A percentile compares a stretch with the other conserved stretches of the same genome.
Conservation (phyloP, 495 filamentous ascomycete species). For the Penicillium herquei region DNA sequence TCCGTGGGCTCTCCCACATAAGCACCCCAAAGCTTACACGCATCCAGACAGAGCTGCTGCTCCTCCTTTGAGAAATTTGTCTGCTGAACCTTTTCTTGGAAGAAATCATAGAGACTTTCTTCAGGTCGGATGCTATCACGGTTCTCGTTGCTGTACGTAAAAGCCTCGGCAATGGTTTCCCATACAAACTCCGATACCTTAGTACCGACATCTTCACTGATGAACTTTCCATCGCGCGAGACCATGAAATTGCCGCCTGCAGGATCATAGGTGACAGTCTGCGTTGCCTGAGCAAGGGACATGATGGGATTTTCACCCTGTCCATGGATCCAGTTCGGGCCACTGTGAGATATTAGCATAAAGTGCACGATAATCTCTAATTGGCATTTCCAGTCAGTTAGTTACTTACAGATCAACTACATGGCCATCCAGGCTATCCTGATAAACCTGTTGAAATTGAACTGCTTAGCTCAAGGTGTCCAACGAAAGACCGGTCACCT, state of each 20-base stretch:
- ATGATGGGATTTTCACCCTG: conserved; percentile 81
- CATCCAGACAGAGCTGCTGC: conserved; percentile 55
- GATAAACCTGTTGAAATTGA: conserved; percentile 33
- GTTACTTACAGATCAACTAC: conserved; percentile 47
- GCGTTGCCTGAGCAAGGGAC: conserved; percentile 67
- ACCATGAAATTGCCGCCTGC: conserved; percentile 58
- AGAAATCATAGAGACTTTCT: conserved; percentile 76
- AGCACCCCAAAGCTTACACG: conserved; percentile 78
- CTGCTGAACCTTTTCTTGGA: conserved; percentile 58
- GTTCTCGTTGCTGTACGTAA: conserved; percentile 71
- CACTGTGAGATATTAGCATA: conserved; percentile 44
- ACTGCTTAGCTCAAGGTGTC: not conserved
- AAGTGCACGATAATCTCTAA: not conserved
- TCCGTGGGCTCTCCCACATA: conserved; percentile 79
- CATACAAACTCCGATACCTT: conserved; percentile 66
- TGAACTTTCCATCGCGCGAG: conserved; percentile 58
- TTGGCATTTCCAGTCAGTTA: not conserved
- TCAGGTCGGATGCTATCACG: conserved; percentile 60
- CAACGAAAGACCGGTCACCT: not conserved
- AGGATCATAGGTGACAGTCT: conserved; percentile 55
- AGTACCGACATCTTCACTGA: conserved; percentile 52
- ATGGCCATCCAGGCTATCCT: conserved; percentile 37
- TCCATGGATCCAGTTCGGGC: conserved; percentile 96
- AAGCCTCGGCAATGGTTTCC: conserved; percentile 75
- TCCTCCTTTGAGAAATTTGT: conserved; percentile 53